Evolutionary conservation across 345 rosid species (phyloP), one percentile per base, ranked within the genome.

Genomic region (Melaleuca quinquenervia): DNA sequence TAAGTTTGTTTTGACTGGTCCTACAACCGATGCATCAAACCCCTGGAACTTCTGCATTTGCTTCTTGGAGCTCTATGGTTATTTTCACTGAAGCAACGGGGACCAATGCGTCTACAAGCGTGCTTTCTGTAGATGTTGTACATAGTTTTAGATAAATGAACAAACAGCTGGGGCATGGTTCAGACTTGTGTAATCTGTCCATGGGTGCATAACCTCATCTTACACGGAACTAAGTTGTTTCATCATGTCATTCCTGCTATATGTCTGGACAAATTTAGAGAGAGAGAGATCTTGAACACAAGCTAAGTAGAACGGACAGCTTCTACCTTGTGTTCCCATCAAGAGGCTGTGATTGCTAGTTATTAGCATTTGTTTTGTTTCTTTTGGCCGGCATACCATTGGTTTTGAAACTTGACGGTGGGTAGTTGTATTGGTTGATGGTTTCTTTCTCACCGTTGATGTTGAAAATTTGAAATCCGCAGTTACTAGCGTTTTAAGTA

Each of bases 61-160:
- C 93, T 94, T 91, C 92, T 84, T 96, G 89, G 99, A 96, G 90
- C 94, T 96, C 87, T 97, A 97, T 44, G 99, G 99, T 87, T 95
- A 88, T 92, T 93, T 94, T 74, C 98, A 89, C 76, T 93, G 85
- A 88, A 26, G 44, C 60, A n/a, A 53, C 15, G 2, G 58, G 48
- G n/a, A 51, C 5, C 9, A 9, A 27, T 52, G 13, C 49, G 54
- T 82, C 52, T 82, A 48, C 48, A 36, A 26, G 7, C 12, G 80
- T 8, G 24, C 9, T 36, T 70, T 26, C 36, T 70, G 80, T n/a
- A 50, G 82, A 29, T 75, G 8, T 45, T 75, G 82, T 75, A 8
- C 44, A 36, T 6, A 29, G 82, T 75, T 74, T 11, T 27, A 45
- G 52, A 82, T 52, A n/a, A 18, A 82, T 48, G 55, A 50, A 82